Conservation (phyloP, 345 rosid genomes). For the Corchorus olitorius region DNA sequence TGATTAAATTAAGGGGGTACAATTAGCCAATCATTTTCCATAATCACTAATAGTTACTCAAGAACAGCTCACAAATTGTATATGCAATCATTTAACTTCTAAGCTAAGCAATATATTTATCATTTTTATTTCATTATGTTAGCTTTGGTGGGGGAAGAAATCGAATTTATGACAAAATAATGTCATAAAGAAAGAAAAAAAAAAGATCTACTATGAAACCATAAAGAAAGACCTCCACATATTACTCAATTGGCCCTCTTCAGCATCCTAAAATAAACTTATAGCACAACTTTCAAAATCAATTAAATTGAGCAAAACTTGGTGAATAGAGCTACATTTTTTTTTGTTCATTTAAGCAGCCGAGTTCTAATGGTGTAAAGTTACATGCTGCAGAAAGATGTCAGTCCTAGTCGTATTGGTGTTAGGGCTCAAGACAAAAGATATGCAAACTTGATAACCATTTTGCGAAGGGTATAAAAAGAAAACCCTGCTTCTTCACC, state of each 20-base stretch:
- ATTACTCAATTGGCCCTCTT: constrained; percentile 18
- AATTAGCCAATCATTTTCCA: background rate
- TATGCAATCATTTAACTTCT: constrained; percentile 1
- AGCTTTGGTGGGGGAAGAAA: background rate
- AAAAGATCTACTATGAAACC: background rate
- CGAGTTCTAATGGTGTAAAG: background rate
- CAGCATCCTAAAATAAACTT: constrained; percentile 10
- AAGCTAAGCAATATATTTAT: background rate
- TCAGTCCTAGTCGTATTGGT: constrained; percentile 22
- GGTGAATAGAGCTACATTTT: background rate
- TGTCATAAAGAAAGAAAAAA: background rate
- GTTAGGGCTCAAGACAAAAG: background rate
- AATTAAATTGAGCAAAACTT: constrained; percentile 25
- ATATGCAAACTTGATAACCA: constrained; percentile 4
- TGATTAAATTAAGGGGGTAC: background rate
- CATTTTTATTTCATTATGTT: background rate
- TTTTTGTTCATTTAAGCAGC: constrained; percentile 14
- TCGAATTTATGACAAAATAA: constrained; percentile 5
- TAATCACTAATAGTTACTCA: background rate
- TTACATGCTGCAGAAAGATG: constrained; percentile 19
- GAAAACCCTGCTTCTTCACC: constrained; percentile 4
- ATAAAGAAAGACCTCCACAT: background rate
- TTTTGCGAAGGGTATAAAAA: background rate
- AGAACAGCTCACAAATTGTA: background rate
- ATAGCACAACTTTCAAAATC: constrained; percentile 17